Evolutionary conservation across 2,329 filamentous ascomycete genomes (phyloP).

Genomic region (Cercospora berteroae): DNA sequence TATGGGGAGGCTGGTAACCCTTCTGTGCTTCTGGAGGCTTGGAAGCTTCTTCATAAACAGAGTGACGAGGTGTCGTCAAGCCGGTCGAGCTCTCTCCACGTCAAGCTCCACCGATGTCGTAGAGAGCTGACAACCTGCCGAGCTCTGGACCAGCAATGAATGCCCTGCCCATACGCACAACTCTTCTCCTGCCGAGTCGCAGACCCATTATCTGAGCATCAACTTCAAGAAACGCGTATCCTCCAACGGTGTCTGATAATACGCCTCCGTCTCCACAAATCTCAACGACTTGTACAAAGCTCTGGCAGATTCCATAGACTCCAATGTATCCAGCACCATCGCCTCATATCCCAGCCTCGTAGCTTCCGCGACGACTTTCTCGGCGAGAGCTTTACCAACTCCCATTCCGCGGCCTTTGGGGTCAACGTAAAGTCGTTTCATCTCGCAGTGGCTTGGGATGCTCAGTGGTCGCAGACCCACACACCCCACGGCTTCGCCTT

Average conservation of each 20-base stretch:
- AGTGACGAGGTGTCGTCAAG: not conserved
- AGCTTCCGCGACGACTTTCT: slow-evolving; percentile 47
- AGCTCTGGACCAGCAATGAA: not conserved
- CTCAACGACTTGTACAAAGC: slow-evolving; percentile 51
- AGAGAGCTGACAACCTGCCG: not conserved
- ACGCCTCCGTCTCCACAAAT: slow-evolving; percentile 52
- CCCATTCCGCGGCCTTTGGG: slow-evolving; percentile 51
- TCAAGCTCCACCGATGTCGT: slow-evolving; percentile 12
- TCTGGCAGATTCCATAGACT: slow-evolving; percentile 52
- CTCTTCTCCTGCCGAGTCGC: not conserved
- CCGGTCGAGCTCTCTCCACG: not conserved
- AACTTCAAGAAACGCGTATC: slow-evolving; percentile 52
- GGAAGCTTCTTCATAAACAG: not conserved
- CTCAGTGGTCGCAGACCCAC: slow-evolving; percentile 49
- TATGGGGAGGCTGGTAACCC: not conserved
- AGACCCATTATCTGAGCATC: not conserved
- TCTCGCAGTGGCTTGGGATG: slow-evolving; percentile 41
- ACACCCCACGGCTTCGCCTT: slow-evolving; percentile 46
- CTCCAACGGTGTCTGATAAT: slow-evolving; percentile 57
- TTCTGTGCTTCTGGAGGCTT: not conserved
- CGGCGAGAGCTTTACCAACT: slow-evolving; percentile 50
- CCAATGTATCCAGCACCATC: slow-evolving; percentile 57
- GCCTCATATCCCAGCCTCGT: slow-evolving; percentile 50
- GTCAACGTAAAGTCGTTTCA: slow-evolving; percentile 58
- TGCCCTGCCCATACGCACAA: not conserved